Evolutionary conservation across 78 protist species (phyloP).

Genomic region (Dictyostelium purpureum): DNA sequence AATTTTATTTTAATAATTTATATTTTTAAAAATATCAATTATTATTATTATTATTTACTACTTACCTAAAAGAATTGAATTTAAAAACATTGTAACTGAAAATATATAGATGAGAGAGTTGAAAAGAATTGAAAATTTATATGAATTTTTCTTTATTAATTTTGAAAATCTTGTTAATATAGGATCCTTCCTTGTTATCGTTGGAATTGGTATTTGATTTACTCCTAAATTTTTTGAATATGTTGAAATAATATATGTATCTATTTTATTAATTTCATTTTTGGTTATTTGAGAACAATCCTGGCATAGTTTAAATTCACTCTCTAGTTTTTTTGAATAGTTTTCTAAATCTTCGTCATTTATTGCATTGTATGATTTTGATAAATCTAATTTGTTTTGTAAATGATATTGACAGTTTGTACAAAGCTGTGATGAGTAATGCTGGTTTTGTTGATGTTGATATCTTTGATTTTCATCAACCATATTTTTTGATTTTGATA

Average conservation of each 20-base stretch:
- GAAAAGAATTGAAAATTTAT: neutral
- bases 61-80: neutral
- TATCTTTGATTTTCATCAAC: neutral
- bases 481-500: neutral
- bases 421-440: neutral
- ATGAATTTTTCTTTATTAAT: neutral
- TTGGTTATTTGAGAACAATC: neutral
- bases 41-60: neutral
- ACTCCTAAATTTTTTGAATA: neutral
- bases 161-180: neutral
- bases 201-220: neutral
- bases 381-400: neutral
- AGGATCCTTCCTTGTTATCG: neutral
- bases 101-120: neutral
- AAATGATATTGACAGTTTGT: slow-evolving; percentile 21
- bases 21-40: neutral
- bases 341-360: neutral
- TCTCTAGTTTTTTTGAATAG: neutral
- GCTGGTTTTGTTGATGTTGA: no score
- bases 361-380: neutral
- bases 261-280: slow-evolving; percentile 2
- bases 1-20: neutral
- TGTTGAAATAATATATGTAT: neutral
- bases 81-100: neutral
- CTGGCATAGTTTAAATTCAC: slow-evolving; percentile 4